phyloP scores from a whole-genome alignment of 31 red algal genomes.

The Odonthalia washingtoniensis region DNA sequence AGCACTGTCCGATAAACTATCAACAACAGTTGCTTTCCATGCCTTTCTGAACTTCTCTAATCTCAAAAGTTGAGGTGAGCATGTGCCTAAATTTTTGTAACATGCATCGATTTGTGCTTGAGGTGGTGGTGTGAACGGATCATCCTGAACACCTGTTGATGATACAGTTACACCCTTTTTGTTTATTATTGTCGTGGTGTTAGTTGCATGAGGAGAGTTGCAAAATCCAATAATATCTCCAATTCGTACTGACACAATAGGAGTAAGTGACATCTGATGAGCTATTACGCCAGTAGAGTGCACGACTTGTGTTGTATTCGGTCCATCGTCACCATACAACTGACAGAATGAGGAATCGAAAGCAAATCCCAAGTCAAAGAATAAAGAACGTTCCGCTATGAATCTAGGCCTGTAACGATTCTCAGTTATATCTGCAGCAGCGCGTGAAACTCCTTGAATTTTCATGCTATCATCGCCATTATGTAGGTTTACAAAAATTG shows the following conservation, averaged over 20 bases:
- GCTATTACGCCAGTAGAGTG: neutral
- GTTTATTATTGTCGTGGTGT: no score
- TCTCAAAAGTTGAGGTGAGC: neutral
- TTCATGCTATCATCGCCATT: neutral
- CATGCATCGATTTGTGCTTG: neutral
- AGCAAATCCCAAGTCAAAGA: neutral
- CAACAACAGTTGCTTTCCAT: neutral
- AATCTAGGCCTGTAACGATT: neutral
- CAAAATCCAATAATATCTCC: neutral
- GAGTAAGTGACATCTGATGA: neutral
- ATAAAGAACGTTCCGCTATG: neutral
- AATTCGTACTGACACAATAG: neutral
- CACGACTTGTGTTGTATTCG: neutral
- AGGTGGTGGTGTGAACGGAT: neutral
- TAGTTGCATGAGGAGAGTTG: no score
- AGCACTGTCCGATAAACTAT: constrained; percentile 15
- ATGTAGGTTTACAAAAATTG: neutral
- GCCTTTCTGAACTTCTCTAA: neutral
- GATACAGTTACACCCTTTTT: no score
- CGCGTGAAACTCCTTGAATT: neutral
- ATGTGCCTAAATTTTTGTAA: neutral
- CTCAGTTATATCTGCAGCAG: neutral
- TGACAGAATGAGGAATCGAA: no score
- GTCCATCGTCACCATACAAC: neutral
- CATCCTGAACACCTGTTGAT: no score